Evolutionary conservation across 2,329 filamentous ascomycete species (phyloP).

Genomic region (Coniochaeta sp.): DNA sequence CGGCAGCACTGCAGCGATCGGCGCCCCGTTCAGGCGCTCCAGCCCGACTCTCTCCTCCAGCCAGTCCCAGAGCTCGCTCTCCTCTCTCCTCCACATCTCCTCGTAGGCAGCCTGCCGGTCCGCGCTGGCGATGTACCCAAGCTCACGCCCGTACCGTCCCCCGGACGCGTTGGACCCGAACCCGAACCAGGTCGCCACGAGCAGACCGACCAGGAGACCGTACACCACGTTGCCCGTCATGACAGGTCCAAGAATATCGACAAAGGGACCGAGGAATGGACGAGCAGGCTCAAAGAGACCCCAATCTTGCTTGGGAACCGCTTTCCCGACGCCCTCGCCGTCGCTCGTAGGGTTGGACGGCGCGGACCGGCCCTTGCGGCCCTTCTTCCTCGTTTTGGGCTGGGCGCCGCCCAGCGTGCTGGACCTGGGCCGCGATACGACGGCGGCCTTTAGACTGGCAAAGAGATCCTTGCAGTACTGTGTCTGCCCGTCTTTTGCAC

Average conservation of each 20-base stretch:
- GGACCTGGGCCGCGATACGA: conserved; percentile 49
- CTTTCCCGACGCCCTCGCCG: conserved; percentile 30
- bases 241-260: conserved; percentile 62
- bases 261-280: conserved; percentile 59
- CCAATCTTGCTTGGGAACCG: conserved; percentile 50
- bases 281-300: conserved; percentile 75
- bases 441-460: conserved; percentile 62
- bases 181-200: conserved; percentile 69
- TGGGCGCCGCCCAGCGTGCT: conserved; percentile 35
- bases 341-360: conserved; percentile 34
- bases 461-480: conserved; percentile 77
- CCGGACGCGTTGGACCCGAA: conserved; percentile 37
- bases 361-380: conserved; percentile 38
- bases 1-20: neutral
- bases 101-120: conserved; percentile 80
- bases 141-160: conserved; percentile 27
- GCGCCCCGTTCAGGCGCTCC: conserved; percentile 43
- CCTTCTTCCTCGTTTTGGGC: conserved; percentile 57
- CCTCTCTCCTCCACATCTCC: conserved; percentile 83
- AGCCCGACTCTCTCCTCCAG: conserved; percentile 78
- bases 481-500: conserved; percentile 81
- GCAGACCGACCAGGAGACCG: conserved; percentile 61
- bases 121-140: conserved; percentile 37
- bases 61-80: conserved; percentile 89
- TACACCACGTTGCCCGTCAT: conserved; percentile 73